These are phyloP conservation scores for Babesia gibsoni DNA, from an alignment of 169 alveolate species.

Conservation along the genomic window DNA sequence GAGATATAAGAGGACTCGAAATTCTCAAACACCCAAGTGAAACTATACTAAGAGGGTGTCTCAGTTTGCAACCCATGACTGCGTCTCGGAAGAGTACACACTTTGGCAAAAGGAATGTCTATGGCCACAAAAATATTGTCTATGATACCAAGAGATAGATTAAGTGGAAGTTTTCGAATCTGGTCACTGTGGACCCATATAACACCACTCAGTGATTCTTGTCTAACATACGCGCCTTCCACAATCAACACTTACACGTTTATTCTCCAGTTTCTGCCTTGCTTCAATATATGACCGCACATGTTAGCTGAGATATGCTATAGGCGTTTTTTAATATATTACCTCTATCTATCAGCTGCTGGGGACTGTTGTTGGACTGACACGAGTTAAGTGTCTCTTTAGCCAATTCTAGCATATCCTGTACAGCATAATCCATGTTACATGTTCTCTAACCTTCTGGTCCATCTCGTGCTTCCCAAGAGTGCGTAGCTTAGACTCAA, in stretches of 20 bases:
- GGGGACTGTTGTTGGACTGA: conserved; percentile 10
- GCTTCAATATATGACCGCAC: conserved; percentile 33
- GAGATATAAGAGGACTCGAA: too few relatives aligned
- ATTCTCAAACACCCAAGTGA: too few relatives aligned
- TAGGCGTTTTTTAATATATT: not conserved
- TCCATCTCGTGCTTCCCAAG: not conserved
- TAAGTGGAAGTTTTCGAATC: too few relatives aligned
- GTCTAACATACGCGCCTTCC: too few relatives aligned
- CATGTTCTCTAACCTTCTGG: not conserved
- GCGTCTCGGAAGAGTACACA: too few relatives aligned
- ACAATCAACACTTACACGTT: conserved; percentile 28
- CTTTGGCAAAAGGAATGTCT: too few relatives aligned
- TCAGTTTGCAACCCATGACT: too few relatives aligned
- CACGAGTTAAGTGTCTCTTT: not conserved
- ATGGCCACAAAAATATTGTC: too few relatives aligned
- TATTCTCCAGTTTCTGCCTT: conserved; percentile 27
- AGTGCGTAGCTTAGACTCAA: not conserved
- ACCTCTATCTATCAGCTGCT: conserved; percentile 24
- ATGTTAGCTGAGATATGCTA: conserved; percentile 8
- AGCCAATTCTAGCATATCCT: conserved; percentile 38
- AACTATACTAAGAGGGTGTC: too few relatives aligned
- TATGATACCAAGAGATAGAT: too few relatives aligned
- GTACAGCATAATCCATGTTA: not conserved
- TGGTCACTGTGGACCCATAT: too few relatives aligned
- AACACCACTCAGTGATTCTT: too few relatives aligned